A percentile compares a stretch with the other conserved stretches of the same genome.
Evolutionary conservation across 2,329 filamentous ascomycete species (phyloP).

Genomic region (Cladobotryum mycophilum): DNA sequence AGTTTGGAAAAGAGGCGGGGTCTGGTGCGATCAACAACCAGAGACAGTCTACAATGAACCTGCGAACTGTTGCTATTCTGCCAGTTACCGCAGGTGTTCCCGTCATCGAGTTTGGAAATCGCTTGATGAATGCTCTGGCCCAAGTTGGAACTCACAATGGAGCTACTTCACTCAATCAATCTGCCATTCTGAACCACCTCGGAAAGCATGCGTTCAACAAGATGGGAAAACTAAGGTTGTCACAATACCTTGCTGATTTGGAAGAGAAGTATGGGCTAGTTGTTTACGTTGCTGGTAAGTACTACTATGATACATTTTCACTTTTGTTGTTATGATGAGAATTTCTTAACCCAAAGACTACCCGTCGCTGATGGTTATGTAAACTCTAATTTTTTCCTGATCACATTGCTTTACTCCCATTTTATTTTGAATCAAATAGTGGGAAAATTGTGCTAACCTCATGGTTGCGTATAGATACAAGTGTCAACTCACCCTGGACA

Average conservation of each 20-base stretch:
- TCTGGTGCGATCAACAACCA: conserved; percentile 47
- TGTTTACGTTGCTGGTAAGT: conserved; percentile 77
- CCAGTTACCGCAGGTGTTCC: conserved; percentile 89
- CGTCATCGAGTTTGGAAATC: conserved; percentile 89
- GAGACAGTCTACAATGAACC: conserved; percentile 80
- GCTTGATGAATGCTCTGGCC: conserved; percentile 76
- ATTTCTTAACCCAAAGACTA: conserved; percentile 43
- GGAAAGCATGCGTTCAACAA: conserved; percentile 94
- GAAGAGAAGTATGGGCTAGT: conserved; percentile 97
- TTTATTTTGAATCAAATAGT: conserved; percentile 6
- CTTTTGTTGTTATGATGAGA: conserved; percentile 42
- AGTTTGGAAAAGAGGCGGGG: conserved; percentile 57
- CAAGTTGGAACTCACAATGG: conserved; percentile 88
- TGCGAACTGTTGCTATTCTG: conserved; percentile 86
- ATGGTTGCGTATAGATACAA: conserved; percentile 63
- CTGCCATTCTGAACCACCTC: conserved; percentile 87
- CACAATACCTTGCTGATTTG: conserved; percentile 91
- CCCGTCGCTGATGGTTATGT: conserved; percentile 48
- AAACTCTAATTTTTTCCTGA: conserved; percentile 68
- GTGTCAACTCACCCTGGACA: conserved; percentile 95
- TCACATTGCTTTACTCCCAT: conserved; percentile 6
- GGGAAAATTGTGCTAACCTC: conserved; percentile 22
- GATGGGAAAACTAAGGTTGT: conserved; percentile 93
- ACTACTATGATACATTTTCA: background rate
- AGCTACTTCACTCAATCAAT: conserved; percentile 86